These are phyloP conservation scores for Aspergillus spinulosporus DNA, from an alignment of 2,329 filamentous ascomycete genomes.

Conservation along the genomic window DNA sequence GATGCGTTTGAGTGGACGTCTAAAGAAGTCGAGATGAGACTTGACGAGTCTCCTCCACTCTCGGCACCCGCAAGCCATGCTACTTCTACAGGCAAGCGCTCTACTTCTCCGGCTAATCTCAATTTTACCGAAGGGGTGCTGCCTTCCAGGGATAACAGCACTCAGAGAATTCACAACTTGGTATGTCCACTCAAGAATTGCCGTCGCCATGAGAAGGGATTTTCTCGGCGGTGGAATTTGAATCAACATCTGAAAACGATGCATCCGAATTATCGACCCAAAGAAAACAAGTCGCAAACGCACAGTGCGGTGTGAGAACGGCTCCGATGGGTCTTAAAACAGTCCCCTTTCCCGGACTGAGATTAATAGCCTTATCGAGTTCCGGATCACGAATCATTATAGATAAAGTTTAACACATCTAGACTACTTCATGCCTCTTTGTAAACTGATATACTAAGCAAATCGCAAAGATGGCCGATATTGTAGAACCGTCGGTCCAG, in stretches of 20 bases:
- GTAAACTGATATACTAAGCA: not conserved
- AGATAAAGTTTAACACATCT: too few relatives aligned
- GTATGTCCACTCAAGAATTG: conserved; percentile 36
- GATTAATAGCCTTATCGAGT: too few relatives aligned
- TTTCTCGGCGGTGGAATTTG: conserved; percentile 41
- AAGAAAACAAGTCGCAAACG: conserved; percentile 1
- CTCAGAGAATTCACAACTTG: conserved; percentile 11
- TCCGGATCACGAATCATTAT: too few relatives aligned
- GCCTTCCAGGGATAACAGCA: not conserved
- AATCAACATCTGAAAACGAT: conserved; percentile 38
- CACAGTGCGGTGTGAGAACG: conserved; percentile 1
- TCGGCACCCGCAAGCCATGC: conserved; percentile 5
- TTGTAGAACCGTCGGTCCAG: not conserved
- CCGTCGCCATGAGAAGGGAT: conserved; percentile 32
- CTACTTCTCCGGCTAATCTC: conserved; percentile 16
- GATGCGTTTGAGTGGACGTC: not conserved
- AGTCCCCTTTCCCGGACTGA: too few relatives aligned
- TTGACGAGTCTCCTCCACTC: conserved; percentile 20
- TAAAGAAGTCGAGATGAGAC: conserved; percentile 20
- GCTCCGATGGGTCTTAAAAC: not conserved
- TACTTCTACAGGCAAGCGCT: conserved; percentile 14
- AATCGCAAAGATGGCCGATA: conserved; percentile 2
- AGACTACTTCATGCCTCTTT: too few relatives aligned
- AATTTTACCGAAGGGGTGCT: conserved; percentile 3
- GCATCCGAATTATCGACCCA: conserved; percentile 27